These are phyloP conservation scores for Pseudogymnoascus pannorum DNA, from an alignment of 2,329 filamentous ascomycete genomes.

Conservation along the genomic window DNA sequence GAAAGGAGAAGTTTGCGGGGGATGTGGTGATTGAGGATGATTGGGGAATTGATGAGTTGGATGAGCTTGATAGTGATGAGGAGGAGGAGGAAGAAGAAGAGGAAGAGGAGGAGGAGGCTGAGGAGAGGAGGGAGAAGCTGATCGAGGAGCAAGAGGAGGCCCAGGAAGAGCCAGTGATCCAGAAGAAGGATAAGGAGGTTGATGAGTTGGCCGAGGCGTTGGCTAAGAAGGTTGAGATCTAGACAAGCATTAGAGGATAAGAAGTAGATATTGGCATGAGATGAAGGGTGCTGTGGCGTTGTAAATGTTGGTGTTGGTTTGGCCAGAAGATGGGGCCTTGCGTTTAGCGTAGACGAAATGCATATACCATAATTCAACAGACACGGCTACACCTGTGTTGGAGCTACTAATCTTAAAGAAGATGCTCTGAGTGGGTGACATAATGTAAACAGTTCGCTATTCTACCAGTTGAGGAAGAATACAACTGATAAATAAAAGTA, in stretches of 20 bases:
- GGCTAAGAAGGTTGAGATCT: constrained; percentile 47
- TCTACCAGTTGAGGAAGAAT: neutral
- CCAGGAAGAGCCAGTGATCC: constrained; percentile 65
- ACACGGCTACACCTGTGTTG: neutral
- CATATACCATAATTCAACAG: constrained; percentile 8
- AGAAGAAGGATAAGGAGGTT: constrained; percentile 67
- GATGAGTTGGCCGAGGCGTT: constrained; percentile 72
- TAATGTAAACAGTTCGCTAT: neutral
- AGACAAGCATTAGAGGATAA: neutral
- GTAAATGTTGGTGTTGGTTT: constrained; percentile 3
- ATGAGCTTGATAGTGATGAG: constrained; percentile 61
- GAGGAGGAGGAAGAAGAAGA: constrained; percentile 64
- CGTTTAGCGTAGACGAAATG: constrained; percentile 9
- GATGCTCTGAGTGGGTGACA: neutral
- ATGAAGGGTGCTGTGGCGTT: neutral
- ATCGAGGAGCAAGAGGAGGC: constrained; percentile 63
- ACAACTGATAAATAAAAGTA: neutral
- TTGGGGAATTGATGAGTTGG: constrained; percentile 79
- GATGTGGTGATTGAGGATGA: constrained; percentile 65
- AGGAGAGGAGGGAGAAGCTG: constrained; percentile 62
- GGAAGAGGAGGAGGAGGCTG: constrained; percentile 47
- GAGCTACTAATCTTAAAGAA: neutral
- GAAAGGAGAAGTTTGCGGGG: constrained; percentile 67
- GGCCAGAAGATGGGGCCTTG: constrained; percentile 3
- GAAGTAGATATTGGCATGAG: neutral